These are phyloP conservation scores for Carpinus fangiana DNA, from an alignment of 306 rosid species.

Conservation along the genomic window DNA sequence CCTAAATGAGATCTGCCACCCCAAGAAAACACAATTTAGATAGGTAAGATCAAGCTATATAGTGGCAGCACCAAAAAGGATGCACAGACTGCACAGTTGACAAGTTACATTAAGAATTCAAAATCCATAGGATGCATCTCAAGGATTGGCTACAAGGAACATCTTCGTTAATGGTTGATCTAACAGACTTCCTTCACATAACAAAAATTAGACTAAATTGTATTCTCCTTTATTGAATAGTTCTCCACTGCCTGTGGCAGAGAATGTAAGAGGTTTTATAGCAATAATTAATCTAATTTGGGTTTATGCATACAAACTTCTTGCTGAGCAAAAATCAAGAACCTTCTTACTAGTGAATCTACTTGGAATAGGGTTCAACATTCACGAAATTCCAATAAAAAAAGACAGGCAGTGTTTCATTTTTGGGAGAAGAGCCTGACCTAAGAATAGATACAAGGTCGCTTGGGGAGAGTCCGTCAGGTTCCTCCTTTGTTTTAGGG, in stretches of 20 bases:
- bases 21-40: background rate
- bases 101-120: background rate
- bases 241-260: background rate
- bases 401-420: background rate
- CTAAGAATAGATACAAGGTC: constrained; percentile 66
- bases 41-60: background rate
- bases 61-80: background rate
- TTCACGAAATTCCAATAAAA: background rate
- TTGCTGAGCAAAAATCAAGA: background rate
- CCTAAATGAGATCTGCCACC: background rate
- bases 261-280: background rate
- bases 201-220: background rate
- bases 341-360: background rate
- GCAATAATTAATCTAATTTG: background rate
- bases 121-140: background rate
- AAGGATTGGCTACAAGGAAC: background rate
- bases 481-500: constrained; percentile 54
- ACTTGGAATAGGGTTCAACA: background rate
- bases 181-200: background rate
- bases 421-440: constrained; percentile 32
- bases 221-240: background rate
- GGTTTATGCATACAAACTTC: background rate
- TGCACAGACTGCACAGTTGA: background rate
- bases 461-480: constrained; percentile 54
- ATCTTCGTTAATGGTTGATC: background rate